Evolutionary conservation across 305 asterid species (phyloP), one percentile per base, ranked within the genome.

Genomic region (Withania somnifera): DNA sequence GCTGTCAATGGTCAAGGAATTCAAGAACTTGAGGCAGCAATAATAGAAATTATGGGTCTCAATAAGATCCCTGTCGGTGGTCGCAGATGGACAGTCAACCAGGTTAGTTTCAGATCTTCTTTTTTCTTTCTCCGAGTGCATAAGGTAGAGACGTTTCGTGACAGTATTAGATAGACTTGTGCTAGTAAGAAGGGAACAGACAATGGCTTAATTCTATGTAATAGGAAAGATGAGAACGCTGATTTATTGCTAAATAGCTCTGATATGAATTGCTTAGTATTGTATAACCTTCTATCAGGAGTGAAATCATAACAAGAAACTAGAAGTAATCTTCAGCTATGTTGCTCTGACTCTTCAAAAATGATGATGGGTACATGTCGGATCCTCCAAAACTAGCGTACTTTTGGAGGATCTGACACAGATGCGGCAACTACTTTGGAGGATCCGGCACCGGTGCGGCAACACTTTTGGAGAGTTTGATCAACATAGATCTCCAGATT

Each of bases 1-100:
- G 98, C 99, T 34, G 90, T 94, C 84, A 96, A 92, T 32, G 97
- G 98, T 77, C 88, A 92, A 89, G 98, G 99, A 57, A 91, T 96
- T 82, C 58, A 88, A 5, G 98, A 94, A 78, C 89, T 96, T 32
- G 99, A 96, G 83, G 90, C 94, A 36, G 92, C 93, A 19, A 87
- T 96, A 53, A 50, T 86, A 4, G 97, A 96, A 83, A n/a, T n/a
- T 15, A 91, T 90, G 56, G 99, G 95, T 52, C 90, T 94, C 54
- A 75, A 90, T 83, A 94, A 83, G 61, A 89, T 96, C 83, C 89
- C 93, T 7, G 85, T 89, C 2, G 97, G 94, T 30, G 98, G 98
- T 38, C 89, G 93, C 73, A 90, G 86, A 86, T 94, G 98, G 99
- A 87, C 98, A 2, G 92, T 94, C 61, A 96, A 96, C 88, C 99